Evolutionary conservation across 2,329 filamentous ascomycete species (phyloP), one percentile per base, ranked within the genome.

Genomic region (Ophiosphaerella narmari): DNA sequence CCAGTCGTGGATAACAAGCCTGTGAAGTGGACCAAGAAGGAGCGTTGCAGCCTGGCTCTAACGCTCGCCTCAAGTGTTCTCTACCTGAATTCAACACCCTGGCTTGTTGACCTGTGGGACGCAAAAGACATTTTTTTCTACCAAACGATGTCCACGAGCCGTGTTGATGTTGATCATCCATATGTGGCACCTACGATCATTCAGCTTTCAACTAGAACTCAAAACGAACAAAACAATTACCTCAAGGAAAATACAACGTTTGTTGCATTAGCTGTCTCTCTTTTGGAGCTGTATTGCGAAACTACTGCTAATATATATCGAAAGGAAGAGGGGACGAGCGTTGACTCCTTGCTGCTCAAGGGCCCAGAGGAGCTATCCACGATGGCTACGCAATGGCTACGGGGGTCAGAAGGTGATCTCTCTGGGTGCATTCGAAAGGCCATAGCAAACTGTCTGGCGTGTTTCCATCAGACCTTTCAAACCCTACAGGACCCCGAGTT

Each of bases 201-300:
- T 12, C 54, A 59, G 11, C 21, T 48, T 5, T 21, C 50, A 5
- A 54, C 55, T 43, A 44, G 38, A n/a, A 12, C 40, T 3, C 18
- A 43, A 7, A 54, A 46, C 11, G 40, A 39, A 12, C 40, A 32
- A 12, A 62, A 60, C 43, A 55, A 4, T 48, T 41, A 7, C 69
- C 68, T 40, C 62, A 64, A 33, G 71, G 68, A 49, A 71, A 72
- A 51, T 73, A 72, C 47, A 69, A 62, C 0, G 54, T 70, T 6
- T 54, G 61, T 73, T 11, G 70, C 68, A 11, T 54, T 74, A 12
- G 71, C 70, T 1, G 57, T 72, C 18, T 55, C 66, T 5, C 57
- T 73, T 2, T 57, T 74, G 1, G 70, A 74, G 50, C 60, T 74
- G 2, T 73, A 73, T 44, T 73, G 72, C 53, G 71, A 71, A 2